Percentiles rank a stretch among this genome's conserved stretches.
These are phyloP conservation scores for Nothophoma quercina DNA, from an alignment of 2,329 filamentous ascomycete species.

Conservation along the genomic window DNA sequence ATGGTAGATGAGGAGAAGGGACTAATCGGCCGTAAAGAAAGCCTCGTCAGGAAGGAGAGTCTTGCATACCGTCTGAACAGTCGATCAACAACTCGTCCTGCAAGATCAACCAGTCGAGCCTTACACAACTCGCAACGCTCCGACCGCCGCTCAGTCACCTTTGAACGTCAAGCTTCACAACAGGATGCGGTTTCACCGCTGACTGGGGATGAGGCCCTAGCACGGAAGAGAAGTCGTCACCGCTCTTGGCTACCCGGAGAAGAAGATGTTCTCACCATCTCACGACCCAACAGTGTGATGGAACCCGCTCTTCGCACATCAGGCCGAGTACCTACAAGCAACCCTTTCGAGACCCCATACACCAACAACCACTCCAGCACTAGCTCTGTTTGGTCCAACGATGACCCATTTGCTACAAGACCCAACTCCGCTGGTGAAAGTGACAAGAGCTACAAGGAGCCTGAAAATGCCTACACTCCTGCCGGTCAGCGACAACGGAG, in stretches of 20 bases:
- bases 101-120: background rate
- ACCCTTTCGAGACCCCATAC: constrained; percentile 2
- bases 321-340: constrained; percentile 12
- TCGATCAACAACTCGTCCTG: constrained; percentile 11
- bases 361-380: background rate
- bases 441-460: constrained; percentile 17
- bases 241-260: constrained; percentile 12
- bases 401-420: constrained; percentile 23
- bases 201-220: background rate
- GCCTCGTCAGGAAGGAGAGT: constrained; percentile 7
- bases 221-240: background rate
- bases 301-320: constrained; percentile 9
- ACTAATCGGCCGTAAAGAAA: constrained; percentile 15
- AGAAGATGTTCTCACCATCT: constrained; percentile 10
- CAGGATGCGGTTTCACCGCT: background rate
- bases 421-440: constrained; percentile 9
- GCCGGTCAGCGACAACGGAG: constrained; percentile 11
- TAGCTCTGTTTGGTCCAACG: constrained; percentile 19
- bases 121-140: constrained; percentile 6
- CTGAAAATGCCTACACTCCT: constrained; percentile 14
- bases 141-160: constrained; percentile 9
- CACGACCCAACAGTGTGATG: constrained; percentile 10
- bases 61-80: constrained; percentile 12
- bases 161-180: background rate
- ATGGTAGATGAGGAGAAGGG: constrained; percentile 17